A percentile compares a stretch with the other conserved stretches of the same genome.
Conservation (phyloP, 139 green algal genomes). For the Closterium sp. region DNA sequence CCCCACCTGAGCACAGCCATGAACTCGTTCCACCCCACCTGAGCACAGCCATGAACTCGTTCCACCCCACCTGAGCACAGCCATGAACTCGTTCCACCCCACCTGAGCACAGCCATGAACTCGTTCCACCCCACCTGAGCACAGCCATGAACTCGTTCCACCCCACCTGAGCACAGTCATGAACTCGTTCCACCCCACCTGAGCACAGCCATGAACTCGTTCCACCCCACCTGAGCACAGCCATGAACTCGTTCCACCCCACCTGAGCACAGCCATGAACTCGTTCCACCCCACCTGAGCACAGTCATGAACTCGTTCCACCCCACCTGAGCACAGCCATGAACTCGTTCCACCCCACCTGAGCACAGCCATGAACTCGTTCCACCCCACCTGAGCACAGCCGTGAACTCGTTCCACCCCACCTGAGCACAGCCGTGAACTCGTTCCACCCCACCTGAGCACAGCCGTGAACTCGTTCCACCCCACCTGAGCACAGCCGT, state of each 20-base stretch:
- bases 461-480: conserved; percentile 79
- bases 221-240: conserved; percentile 74
- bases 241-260: conserved; percentile 84
- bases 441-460: conserved; percentile 86
- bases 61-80: conserved; percentile 74
- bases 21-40: conserved; percentile 89
- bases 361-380: conserved; percentile 69
- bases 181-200: too few species aligned
- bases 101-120: conserved; percentile 60
- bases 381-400: conserved; percentile 74
- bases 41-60: conserved; percentile 69
- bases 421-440: conserved; percentile 60
- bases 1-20: conserved; percentile 64
- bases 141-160: conserved; percentile 79
- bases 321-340: conserved; percentile 43
- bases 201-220: conserved; percentile 69
- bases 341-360: conserved; percentile 89
- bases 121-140: conserved; percentile 86
- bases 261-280: conserved; percentile 60
- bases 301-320: too few species aligned
- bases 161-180: too few species aligned
- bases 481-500: too few species aligned
- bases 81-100: conserved; percentile 84
- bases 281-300: conserved; percentile 97
- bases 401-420: conserved; percentile 84